Percentiles rank a stretch among this genome's conserved stretches.
These are phyloP conservation scores for Zygnema cylindricum DNA, from an alignment of 139 green algal species.

Conservation along the genomic window DNA sequence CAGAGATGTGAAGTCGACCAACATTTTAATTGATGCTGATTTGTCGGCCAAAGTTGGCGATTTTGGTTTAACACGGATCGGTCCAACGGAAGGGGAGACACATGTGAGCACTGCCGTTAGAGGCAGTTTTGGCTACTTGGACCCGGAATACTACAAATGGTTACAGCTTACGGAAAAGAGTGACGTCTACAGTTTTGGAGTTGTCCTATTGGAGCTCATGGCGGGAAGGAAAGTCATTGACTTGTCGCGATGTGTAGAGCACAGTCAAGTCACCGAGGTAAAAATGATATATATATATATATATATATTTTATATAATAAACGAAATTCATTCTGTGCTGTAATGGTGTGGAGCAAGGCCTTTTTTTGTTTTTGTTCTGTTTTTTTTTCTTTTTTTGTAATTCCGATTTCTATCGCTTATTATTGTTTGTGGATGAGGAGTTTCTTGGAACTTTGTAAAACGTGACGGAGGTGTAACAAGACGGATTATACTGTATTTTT, in stretches of 20 bases:
- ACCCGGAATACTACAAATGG: slow-evolving; percentile 56
- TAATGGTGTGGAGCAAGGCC: too few relatives aligned
- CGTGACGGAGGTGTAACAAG: too few relatives aligned
- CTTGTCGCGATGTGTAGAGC: slow-evolving; percentile 4
- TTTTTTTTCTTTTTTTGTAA: too few relatives aligned
- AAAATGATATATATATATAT: too few relatives aligned
- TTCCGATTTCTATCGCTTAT: too few relatives aligned
- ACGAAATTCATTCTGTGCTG: not conserved
- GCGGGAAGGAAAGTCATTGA: slow-evolving; percentile 40
- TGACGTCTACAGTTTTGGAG: slow-evolving; percentile 60
- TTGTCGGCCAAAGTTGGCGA: slow-evolving; percentile 60
- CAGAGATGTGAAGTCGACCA: slow-evolving; percentile 64
- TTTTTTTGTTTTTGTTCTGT: too few relatives aligned
- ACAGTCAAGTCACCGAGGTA: not conserved
- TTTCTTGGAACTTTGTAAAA: too few relatives aligned
- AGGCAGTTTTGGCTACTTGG: slow-evolving; percentile 56
- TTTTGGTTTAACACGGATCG: slow-evolving; percentile 54
- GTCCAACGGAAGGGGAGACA: slow-evolving; percentile 20
- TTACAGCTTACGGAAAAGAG: slow-evolving; percentile 53
- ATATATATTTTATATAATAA: too few relatives aligned
- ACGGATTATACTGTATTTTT: too few relatives aligned
- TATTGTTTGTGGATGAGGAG: too few relatives aligned
- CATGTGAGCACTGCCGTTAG: slow-evolving; percentile 49
- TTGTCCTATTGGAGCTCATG: slow-evolving; percentile 51
- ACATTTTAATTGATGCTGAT: slow-evolving; percentile 62